A percentile compares a stretch with the other conserved stretches of the same genome.
These are phyloP conservation scores for Besnoitia besnoiti DNA, from an alignment of 169 alveolate genomes.

Conservation along the genomic window DNA sequence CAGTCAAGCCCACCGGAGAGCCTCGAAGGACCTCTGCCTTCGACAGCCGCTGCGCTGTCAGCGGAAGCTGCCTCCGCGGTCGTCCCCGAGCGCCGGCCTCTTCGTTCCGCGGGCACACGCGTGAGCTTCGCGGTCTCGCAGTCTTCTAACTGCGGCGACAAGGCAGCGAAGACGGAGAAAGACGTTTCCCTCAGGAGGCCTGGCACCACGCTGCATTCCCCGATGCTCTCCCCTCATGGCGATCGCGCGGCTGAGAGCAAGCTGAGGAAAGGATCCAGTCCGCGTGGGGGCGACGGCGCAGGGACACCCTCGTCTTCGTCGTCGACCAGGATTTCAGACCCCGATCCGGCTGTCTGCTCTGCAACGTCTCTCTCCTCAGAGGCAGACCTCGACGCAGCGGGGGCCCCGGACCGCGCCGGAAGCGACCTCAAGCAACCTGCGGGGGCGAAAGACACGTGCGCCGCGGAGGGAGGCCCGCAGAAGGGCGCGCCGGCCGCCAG, in stretches of 20 bases:
- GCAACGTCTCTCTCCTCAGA: not conserved
- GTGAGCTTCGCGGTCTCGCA: constrained; percentile 5
- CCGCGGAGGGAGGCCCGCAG: not conserved
- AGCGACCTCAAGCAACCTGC: not conserved
- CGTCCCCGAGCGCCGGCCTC: not conserved
- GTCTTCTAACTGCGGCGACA: not conserved
- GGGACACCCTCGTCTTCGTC: not conserved
- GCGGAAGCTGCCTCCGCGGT: not conserved
- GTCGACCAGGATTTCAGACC: not conserved
- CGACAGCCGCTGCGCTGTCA: not conserved
- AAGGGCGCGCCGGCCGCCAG: not conserved
- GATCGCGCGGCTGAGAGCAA: not conserved
- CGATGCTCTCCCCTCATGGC: not conserved
- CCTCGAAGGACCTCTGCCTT: not conserved
- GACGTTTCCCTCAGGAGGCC: not conserved
- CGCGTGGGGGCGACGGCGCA: not conserved
- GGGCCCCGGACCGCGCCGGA: not conserved
- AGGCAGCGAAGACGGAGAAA: not conserved
- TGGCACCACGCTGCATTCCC: no score
- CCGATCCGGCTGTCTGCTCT: not conserved
- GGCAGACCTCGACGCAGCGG: not conserved
- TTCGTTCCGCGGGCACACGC: not conserved
- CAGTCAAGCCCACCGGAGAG: not conserved
- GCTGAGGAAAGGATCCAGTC: not conserved
- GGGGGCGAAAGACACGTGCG: not conserved